phyloP scores from a whole-genome alignment of 2,329 filamentous ascomycete genomes.

The Aspergillus brasiliensis region DNA sequence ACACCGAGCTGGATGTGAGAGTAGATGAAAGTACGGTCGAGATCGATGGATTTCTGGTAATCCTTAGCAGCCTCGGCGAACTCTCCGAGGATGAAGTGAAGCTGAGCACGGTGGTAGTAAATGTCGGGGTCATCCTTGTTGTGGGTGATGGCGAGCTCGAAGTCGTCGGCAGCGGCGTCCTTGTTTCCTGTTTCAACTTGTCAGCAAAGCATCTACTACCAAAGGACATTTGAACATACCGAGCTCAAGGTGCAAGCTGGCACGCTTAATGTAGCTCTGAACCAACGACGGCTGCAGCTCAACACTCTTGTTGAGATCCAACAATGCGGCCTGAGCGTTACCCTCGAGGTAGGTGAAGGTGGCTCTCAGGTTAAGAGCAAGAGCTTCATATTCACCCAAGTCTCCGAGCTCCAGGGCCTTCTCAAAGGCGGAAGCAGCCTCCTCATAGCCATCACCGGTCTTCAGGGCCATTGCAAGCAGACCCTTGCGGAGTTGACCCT shows the following conservation, averaged over 20 bases:
- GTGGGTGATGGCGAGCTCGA: slow-evolving; percentile 79
- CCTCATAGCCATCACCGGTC: slow-evolving; percentile 88
- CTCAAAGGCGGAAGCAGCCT: slow-evolving; percentile 82
- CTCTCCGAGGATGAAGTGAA: slow-evolving; percentile 96
- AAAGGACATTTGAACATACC: slow-evolving; percentile 54
- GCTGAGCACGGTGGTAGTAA: slow-evolving; percentile 97
- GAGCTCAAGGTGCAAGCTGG: slow-evolving; percentile 95
- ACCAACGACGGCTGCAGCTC: slow-evolving; percentile 85
- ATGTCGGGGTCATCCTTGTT: slow-evolving; percentile 92
- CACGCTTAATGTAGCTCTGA: slow-evolving; percentile 98
- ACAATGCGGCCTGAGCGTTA: slow-evolving; percentile 78
- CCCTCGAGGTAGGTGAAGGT: slow-evolving; percentile 93
- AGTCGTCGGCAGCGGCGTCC: slow-evolving; percentile 84
- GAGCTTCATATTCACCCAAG: slow-evolving; percentile 79
- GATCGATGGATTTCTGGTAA: slow-evolving; percentile 98
- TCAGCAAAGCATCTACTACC: slow-evolving; percentile 30
- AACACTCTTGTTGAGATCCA: slow-evolving; percentile 88
- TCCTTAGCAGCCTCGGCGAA: slow-evolving; percentile 94
- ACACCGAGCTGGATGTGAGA: slow-evolving; percentile 99
- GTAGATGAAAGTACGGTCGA: slow-evolving; percentile 96
- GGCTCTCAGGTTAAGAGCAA: slow-evolving; percentile 94
- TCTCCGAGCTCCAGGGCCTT: slow-evolving; percentile 81
- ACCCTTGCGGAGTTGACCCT: slow-evolving; percentile 82
- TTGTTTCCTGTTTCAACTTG: slow-evolving; percentile 64
- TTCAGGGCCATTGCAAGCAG: slow-evolving; percentile 78